Evolutionary conservation across 257 asterid genomes (phyloP), one percentile per base, ranked within the genome.

Genomic region (Solanum chmielewskii): DNA sequence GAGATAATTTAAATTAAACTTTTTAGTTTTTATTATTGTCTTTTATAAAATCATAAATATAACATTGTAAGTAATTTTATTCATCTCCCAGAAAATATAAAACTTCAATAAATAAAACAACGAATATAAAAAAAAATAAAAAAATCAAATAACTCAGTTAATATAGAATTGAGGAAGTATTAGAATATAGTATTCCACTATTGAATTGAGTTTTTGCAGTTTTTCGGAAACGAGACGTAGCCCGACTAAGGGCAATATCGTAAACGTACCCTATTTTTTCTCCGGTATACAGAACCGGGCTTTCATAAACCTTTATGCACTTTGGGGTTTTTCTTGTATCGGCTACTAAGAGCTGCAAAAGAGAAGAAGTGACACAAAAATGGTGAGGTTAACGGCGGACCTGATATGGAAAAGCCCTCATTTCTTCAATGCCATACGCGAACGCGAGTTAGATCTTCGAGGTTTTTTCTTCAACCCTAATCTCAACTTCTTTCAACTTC

Each of bases 381-480:
- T 97, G 99, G 99, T 97, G 94, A 90, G 99, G 81, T 66, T 95
- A 87, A 97, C 98, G 87, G 98, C 98, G 62, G 98, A 95, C 89
- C 87, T 97, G 87, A 93, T 97, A 33, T 91, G 98, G 98, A 95
- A 97, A 90, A 97, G 99, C 91, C 98, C 98, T 78, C 99, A 95
- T 86, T 96, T 97, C 64, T 97, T 95, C 94, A 96, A 96, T 85
- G 98, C 99, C 90, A 89, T 96, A 90, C 94, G 97, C 86, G 98
- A 96, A 90, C 98, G 98, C 37, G 98, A 96, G 85, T 92, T 96
- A 45, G 99, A 96, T 92, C 98, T 96, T 85, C 96, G 99, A 94
- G 98, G 98, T 96, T 52, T 69, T 11, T 21, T 75, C 73, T 56
- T 33, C 56, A 90, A 90, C 91, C 93, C 94, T 91, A 89, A 37